Percentiles rank a stretch among this genome's conserved stretches.
Conservation (phyloP, 2,329 filamentous ascomycete genomes). For the Dactylellina sp. region DNA sequence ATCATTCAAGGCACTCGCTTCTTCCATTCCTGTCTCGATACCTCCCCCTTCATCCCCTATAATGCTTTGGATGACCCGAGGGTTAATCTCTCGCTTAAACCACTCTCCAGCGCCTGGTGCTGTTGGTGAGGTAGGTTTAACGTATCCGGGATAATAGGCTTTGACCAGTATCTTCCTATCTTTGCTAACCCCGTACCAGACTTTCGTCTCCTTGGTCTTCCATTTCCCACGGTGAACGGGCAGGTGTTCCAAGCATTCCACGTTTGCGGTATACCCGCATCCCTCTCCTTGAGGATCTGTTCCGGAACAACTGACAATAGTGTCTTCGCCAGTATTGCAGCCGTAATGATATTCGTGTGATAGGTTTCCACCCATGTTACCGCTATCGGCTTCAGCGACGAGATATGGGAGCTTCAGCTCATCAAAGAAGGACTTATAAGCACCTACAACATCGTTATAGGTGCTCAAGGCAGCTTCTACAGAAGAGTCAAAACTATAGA, state of each 20-base stretch:
- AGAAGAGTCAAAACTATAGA: constrained; percentile 90
- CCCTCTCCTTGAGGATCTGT: constrained; percentile 57
- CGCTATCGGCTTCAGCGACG: constrained; percentile 86
- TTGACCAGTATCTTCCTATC: constrained; percentile 77
- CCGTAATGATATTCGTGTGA: constrained; percentile 96
- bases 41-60: constrained; percentile 61
- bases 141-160: constrained; percentile 72
- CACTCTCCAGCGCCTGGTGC: constrained; percentile 62
- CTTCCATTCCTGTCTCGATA: constrained; percentile 77
- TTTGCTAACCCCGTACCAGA: constrained; percentile 75
- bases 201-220: constrained; percentile 58
- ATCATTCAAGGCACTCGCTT: constrained; percentile 66
- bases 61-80: constrained; percentile 73
- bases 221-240: constrained; percentile 35
- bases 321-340: constrained; percentile 84
- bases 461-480: constrained; percentile 78
- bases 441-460: constrained; percentile 78
- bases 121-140: constrained; percentile 38
- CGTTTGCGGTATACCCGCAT: constrained; percentile 84
- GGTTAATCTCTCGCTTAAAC: constrained; percentile 69
- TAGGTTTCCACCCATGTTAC: constrained; percentile 92
- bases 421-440: constrained; percentile 81
- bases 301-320: constrained; percentile 76
- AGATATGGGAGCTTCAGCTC: constrained; percentile 86
- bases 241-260: constrained; percentile 74